A percentile compares a stretch with the other conserved stretches of the same genome.
Conservation (phyloP, 805 yeast species). For the Candida vaughaniae region DNA sequence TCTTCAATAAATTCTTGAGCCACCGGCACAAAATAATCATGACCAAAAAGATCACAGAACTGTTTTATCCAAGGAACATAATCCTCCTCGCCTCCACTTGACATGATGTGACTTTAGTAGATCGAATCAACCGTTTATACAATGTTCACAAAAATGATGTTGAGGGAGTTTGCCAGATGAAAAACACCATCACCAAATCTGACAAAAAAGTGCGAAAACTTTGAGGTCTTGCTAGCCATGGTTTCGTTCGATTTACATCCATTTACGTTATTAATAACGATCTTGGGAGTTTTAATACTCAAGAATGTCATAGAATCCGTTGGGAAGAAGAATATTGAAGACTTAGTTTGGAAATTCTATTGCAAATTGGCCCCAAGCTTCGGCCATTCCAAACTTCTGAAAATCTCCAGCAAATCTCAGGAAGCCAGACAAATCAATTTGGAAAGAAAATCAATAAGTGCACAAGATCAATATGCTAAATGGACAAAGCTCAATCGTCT, state of each 20-base stretch:
- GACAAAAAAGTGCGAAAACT: slow-evolving; percentile 7
- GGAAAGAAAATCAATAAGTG: slow-evolving; percentile 62
- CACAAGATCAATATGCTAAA: slow-evolving; percentile 92
- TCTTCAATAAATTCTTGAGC: slow-evolving; percentile 92
- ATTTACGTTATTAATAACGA: slow-evolving; percentile 29
- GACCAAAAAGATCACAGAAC: slow-evolving; percentile 76
- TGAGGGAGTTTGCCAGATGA: too few relatives aligned
- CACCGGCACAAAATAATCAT: slow-evolving; percentile 90
- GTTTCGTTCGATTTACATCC: slow-evolving; percentile 27
- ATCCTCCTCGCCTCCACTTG: slow-evolving; percentile 49
- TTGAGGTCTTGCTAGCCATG: too few relatives aligned
- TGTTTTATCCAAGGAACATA: slow-evolving; percentile 80
- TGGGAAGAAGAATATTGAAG: slow-evolving; percentile 35
- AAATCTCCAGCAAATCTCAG: slow-evolving; percentile 26
- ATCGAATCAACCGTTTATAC: too few relatives aligned
- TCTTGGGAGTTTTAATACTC: slow-evolving; percentile 34
- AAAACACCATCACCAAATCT: neutral
- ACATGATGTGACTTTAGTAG: too few relatives aligned
- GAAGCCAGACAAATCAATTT: slow-evolving; percentile 49
- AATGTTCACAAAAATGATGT: too few relatives aligned
- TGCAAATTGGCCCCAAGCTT: slow-evolving; percentile 28
- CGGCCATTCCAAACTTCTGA: slow-evolving; percentile 30
- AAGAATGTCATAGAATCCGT: slow-evolving; percentile 35
- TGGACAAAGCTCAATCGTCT: slow-evolving; percentile 92
- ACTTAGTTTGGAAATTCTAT: slow-evolving; percentile 39